Evolutionary conservation across 306 rosid species (phyloP), one percentile per base, ranked within the genome.

Genomic region (Quercus wislizeni): DNA sequence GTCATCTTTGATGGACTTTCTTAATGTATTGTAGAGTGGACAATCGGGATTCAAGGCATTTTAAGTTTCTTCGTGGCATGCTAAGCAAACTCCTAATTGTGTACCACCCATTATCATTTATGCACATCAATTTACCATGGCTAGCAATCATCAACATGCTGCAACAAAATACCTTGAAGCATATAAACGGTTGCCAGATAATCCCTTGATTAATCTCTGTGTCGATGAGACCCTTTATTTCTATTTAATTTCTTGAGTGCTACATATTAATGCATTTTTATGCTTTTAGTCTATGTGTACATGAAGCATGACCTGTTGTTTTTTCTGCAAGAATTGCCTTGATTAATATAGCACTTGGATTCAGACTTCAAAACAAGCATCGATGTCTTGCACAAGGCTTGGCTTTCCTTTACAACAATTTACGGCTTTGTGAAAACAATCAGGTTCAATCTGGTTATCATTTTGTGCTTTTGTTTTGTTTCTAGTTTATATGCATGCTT

Each of bases 101-200:
- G 97, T 89, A 64, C 93, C 98, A 17, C 97, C 98, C 55, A 78
- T 87, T 69, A 78, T 94, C 76, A 88, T 94, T 81, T 82, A 90
- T 2, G 97, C 89, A 33, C 97, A 92, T 80, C 98, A 92, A 70
- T 87, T 88, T 79, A 91, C 97, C 55, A 4, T 75, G 65, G 82
- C 76, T 64, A 91, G 94, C 76, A 92, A 90, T 74, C 97, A 91
- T 74, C 98, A 92, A 91, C 97, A 92, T 21, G 98, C 97, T 25
- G 90, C 97, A 21, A 90, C 91, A 79, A 92, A 92, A 78, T 94
- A 94, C 81, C 94, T 94, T 57, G 97, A 94, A 87, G 98, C 97
- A 73, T 92, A 91, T 82, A 91, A 88, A 73, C 87, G 90, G 67
- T 57, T 90, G 76, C 97, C 97, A 0, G 90, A 89, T 83, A 90